phyloP scores from a whole-genome alignment of 495 filamentous ascomycete species.

The Penicillium paradoxum region DNA sequence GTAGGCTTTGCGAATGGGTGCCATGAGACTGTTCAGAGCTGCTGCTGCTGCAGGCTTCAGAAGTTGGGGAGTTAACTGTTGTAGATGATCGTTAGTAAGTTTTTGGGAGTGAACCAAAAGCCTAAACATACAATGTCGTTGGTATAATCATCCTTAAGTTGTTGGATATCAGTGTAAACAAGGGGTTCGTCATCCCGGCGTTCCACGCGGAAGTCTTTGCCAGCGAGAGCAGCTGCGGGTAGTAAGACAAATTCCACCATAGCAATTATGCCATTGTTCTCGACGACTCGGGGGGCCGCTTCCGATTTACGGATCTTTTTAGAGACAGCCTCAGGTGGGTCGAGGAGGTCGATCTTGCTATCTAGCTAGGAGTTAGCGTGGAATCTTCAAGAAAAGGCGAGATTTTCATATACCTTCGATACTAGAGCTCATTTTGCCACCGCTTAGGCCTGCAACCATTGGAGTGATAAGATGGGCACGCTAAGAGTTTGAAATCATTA shows the following conservation, averaged over 20 bases:
- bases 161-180: constrained; percentile 65
- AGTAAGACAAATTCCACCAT: constrained; percentile 84
- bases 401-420: constrained; percentile 27
- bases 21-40: constrained; percentile 65
- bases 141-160: constrained; percentile 72
- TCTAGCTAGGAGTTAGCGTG: constrained; percentile 23
- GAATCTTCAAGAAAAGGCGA: background rate
- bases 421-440: constrained; percentile 75
- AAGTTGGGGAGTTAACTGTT: constrained; percentile 43
- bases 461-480: constrained; percentile 86
- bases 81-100: constrained; percentile 68
- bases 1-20: constrained; percentile 69
- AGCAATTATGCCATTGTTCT: constrained; percentile 79
- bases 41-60: constrained; percentile 72
- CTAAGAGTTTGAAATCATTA: constrained; percentile 13
- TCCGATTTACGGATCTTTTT: constrained; percentile 83
- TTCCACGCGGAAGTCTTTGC: constrained; percentile 36
- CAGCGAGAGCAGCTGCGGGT: constrained; percentile 50
- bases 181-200: constrained; percentile 57
- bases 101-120: constrained; percentile 29
- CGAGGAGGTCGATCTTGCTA: constrained; percentile 82
- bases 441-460: constrained; percentile 80
- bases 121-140: constrained; percentile 64
- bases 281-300: constrained; percentile 66
- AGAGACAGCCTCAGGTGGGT: constrained; percentile 61